Evolutionary conservation across 257 asterid species (phyloP).

Genomic region (Solanum piurae): DNA sequence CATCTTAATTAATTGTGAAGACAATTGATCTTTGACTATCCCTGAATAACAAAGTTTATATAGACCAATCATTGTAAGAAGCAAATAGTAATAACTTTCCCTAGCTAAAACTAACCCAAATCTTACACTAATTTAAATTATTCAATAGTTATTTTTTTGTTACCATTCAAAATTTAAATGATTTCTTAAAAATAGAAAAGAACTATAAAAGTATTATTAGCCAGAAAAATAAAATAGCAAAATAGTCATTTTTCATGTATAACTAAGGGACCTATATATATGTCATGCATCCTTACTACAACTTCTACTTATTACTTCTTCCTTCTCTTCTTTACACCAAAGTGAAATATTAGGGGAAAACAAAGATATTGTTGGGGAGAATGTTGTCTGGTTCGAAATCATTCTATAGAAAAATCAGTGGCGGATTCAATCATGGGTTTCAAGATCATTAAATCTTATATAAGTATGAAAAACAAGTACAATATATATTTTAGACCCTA

Average conservation of each 20-base stretch:
- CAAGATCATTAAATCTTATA: not conserved
- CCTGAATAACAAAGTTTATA: not conserved
- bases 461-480: not conserved
- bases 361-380: conserved; percentile 32
- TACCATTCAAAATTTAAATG: not conserved
- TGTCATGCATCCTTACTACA: conserved; percentile 19
- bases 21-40: not conserved
- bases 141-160: not conserved
- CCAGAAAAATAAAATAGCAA: not conserved
- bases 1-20: not conserved
- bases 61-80: not conserved
- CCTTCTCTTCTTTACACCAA: not conserved
- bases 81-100: not conserved
- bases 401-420: not conserved
- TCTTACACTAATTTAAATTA: not conserved
- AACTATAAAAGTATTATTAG: not conserved
- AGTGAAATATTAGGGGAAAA: not conserved
- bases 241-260: not conserved
- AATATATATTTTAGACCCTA: not conserved
- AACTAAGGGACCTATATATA: conserved; percentile 19
- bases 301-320: not conserved
- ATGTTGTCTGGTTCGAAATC: conserved; percentile 46
- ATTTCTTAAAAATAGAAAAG: not conserved
- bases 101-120: not conserved
- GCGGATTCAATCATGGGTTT: not conserved